Conservation (phyloP, 768 basidiomycete species). For the Lentinus tigrinus region DNA sequence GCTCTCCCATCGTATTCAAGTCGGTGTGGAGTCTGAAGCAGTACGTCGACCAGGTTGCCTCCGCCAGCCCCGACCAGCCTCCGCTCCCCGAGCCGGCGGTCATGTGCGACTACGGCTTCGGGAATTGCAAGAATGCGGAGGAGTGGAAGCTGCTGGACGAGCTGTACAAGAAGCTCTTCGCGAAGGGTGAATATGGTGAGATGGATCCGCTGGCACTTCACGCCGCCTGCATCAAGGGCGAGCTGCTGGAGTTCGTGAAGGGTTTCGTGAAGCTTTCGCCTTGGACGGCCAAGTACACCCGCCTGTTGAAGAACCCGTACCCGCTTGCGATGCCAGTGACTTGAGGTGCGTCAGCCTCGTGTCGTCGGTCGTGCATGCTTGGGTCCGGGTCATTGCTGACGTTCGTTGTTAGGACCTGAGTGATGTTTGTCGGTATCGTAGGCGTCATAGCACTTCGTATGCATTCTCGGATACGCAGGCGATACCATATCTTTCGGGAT, state of each 20-base stretch:
- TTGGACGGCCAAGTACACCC: conserved; percentile 15
- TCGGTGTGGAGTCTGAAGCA: conserved; percentile 42
- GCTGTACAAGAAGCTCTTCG: conserved; percentile 35
- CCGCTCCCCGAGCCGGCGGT: conserved; percentile 14
- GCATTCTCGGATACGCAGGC: too few species aligned
- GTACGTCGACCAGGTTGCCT: conserved; percentile 15
- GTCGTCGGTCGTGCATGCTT: not conserved
- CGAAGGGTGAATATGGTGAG: conserved; percentile 6
- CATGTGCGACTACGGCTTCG: conserved; percentile 36
- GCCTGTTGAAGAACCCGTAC: conserved; percentile 34
- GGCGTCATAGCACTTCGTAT: too few species aligned
- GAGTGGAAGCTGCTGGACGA: conserved; percentile 30
- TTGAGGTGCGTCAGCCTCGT: not conserved
- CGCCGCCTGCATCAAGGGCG: conserved; percentile 33
- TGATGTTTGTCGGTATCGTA: too few species aligned
- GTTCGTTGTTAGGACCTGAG: too few species aligned
- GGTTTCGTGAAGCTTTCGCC: conserved; percentile 24
- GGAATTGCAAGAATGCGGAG: conserved; percentile 29
- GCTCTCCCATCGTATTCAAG: conserved; percentile 15
- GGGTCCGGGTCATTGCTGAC: too few species aligned
- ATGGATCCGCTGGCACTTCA: conserved; percentile 36
- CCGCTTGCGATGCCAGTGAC: not conserved
- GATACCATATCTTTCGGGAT: too few species aligned
- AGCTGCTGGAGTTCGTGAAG: conserved; percentile 29
- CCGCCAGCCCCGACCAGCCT: not conserved